Evolutionary conservation across 2,329 filamentous ascomycete genomes (phyloP), one percentile per base, ranked within the genome.

Genomic region (Sordariomycetes sp.): DNA sequence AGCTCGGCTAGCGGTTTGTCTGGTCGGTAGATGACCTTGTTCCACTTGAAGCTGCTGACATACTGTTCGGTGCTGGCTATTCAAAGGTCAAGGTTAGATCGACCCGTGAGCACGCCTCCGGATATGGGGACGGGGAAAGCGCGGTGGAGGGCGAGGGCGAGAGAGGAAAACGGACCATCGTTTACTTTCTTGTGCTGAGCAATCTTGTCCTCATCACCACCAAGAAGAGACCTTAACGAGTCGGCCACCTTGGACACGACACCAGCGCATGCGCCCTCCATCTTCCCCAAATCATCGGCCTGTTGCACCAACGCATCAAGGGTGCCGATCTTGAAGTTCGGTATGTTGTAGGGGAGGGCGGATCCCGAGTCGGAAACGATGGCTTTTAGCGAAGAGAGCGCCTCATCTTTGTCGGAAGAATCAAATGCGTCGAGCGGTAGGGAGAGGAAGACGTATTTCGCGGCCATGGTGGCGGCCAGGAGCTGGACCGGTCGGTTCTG

Each of bases 251-350:
- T 97, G 64, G 79, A 79, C 45, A 95, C 91, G 7, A 96, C 89
- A 56, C 78, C 81, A 71, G 91, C 83, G 69, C 90, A 96, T 39
- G 81, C 79, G 39, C 78, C 71, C 63, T 95, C 89, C 55, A 97
- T 84, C 81, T 96, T 97, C 59, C 85, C 80, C 57, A 99, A 77
- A 67, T 97, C 94, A 67, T 99, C 94, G 58, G 94, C 94, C 72
- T 99, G 92, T 73, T 96, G 89, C 52, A 99, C 90, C 59, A 99
- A 79, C 45, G 88, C 90, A 74, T 99, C 94, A 42, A 99, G 80
- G 0, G 94, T 96, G 59, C 94, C 94, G 69, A 99, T 95, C 77
- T 97, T 99, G 80, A 99, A 96, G 62, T 90, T 86, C 22, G 94
- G 94, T 61, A 97, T 87, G 58, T 81, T 75, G 68, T 97, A 96